Conservation (phyloP, 2,329 filamentous ascomycete species). For the Juglanconis oblonga region DNA sequence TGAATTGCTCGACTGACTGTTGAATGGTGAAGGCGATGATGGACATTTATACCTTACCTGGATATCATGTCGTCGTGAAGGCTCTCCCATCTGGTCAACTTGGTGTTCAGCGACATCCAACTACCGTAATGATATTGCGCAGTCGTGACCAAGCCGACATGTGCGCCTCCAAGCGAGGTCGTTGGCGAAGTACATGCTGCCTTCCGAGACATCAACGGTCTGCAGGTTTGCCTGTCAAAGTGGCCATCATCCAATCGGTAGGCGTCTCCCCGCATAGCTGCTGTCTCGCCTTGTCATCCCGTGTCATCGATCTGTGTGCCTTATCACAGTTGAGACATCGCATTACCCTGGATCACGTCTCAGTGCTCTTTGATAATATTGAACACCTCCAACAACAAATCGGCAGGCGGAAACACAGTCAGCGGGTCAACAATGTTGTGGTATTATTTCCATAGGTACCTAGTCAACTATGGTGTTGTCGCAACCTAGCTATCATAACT, state of each 20-base stretch:
- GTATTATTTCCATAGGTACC: too few relatives aligned
- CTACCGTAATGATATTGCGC: neutral
- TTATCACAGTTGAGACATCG: neutral
- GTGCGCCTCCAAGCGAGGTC: slow-evolving; percentile 8
- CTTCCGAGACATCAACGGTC: slow-evolving; percentile 14
- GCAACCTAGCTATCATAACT: too few relatives aligned
- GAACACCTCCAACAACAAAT: neutral
- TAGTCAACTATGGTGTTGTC: too few relatives aligned
- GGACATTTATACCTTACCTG: neutral
- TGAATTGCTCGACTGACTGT: neutral
- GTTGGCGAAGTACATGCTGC: slow-evolving; percentile 10
- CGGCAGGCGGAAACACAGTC: too few relatives aligned
- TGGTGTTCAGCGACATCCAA: too few relatives aligned
- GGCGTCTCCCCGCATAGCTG: neutral
- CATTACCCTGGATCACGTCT: slow-evolving; percentile 14
- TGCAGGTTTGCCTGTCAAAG: slow-evolving; percentile 15
- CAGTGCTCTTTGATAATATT: slow-evolving; percentile 13
- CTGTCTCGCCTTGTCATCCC: slow-evolving; percentile 1
- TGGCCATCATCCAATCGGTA: slow-evolving; percentile 10
- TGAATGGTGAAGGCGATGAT: neutral
- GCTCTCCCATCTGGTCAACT: neutral
- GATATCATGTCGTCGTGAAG: neutral
- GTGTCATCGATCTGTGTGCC: neutral
- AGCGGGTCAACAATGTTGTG: too few relatives aligned
- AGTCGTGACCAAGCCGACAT: neutral